Conservation (phyloP, 2,329 filamentous ascomycete genomes). For the Colletotrichum destructivum region DNA sequence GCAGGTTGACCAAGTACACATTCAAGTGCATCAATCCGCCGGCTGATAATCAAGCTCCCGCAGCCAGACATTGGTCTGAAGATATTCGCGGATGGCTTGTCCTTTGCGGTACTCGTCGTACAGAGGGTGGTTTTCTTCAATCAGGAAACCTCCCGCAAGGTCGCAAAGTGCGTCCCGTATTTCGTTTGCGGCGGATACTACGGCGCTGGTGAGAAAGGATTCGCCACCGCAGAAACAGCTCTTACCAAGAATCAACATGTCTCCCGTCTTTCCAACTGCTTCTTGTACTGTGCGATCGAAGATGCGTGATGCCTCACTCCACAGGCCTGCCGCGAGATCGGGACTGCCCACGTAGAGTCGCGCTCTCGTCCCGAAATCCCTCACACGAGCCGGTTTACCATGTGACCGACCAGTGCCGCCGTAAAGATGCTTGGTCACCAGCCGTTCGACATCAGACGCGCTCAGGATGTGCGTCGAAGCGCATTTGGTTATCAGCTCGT, state of each 20-base stretch:
- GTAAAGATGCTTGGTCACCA: not conserved
- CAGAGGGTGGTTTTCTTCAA: too few species aligned
- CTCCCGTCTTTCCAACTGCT: not conserved
- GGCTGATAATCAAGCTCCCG: too few species aligned
- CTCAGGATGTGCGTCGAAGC: not conserved
- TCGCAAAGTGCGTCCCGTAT: too few species aligned
- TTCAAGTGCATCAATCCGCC: too few species aligned
- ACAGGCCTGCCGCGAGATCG: not conserved
- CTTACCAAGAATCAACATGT: conserved; percentile 13
- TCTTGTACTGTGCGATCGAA: not conserved
- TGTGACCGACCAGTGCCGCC: not conserved
- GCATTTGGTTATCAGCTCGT: not conserved
- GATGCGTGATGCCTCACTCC: not conserved
- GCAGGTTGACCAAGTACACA: too few species aligned
- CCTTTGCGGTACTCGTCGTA: too few species aligned
- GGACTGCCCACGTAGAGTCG: not conserved
- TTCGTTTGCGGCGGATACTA: too few species aligned
- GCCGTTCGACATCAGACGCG: not conserved
- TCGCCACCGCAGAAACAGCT: not conserved
- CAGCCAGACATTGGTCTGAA: too few species aligned
- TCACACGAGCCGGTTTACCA: not conserved
- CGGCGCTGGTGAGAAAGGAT: not conserved
- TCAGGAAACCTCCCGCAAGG: too few species aligned
- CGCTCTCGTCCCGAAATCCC: not conserved
- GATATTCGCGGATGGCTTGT: too few species aligned